Evolutionary conservation across 1,139 yeast species (phyloP), one percentile per base, ranked within the genome.

Genomic region (Pichia sp.): DNA sequence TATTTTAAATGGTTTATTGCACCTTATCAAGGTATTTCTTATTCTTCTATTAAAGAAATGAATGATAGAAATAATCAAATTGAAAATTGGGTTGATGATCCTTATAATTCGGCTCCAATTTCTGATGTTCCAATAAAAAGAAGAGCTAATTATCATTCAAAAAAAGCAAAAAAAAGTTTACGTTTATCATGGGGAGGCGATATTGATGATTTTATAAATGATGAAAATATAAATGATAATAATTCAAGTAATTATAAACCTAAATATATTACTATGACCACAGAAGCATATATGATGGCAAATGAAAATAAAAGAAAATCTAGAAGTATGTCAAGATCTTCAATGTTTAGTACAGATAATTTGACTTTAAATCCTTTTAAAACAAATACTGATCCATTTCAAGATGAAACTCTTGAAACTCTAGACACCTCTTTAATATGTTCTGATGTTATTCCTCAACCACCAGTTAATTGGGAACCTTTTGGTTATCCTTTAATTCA

Each of bases 401-500:
- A 68, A 29, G 77, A 71, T 30, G 58, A 55, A 33, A 58, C 65
- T 31, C 65, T 75, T 24, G 69, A 67, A 41, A 73, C 80, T n/a
- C 68, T 85, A 52, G 79, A 83, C 30, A 78, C 87, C 9, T 83
- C 82, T 51, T 68, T 85, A 26, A 82, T 90, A 44, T 94, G 78
- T 55, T 79, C 84, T 1, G 81, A 80, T 57, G 82, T 74, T 44
- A 78, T 82, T 23, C 79, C 95, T 3, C 97, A 90, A 64, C 97
- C 97, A 4, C 95, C 96, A 1, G 76, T 81, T 22, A 87, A 78
- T 53, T 89, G 80, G 67, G 90, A 84, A 67, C 97, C 97, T 7
- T 87, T 75, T 65, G 87, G 84, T 0, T 87, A 71, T 60, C 98
- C 97, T 10, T 73, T 92, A 51, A 87, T 90, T 11, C 97, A 92